A percentile compares a stretch with the other conserved stretches of the same genome.
Evolutionary conservation across 257 asterid genomes (phyloP).

Genomic region (Fraxinus cuspidata): DNA sequence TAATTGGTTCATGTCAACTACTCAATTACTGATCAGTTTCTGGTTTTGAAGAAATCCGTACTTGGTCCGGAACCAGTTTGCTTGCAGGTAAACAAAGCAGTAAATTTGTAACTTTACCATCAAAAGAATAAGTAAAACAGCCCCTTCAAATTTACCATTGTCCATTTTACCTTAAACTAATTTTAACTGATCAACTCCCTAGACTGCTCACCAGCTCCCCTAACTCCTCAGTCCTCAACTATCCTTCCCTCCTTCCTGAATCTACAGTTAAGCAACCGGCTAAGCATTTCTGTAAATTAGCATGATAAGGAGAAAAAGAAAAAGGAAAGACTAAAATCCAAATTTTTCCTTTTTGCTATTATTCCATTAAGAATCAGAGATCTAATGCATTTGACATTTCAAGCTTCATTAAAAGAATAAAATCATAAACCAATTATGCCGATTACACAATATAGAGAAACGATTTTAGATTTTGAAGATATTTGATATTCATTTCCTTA

Average conservation of each 20-base stretch:
- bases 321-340: not conserved
- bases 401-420: not conserved
- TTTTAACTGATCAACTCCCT: not conserved
- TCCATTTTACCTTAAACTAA: not conserved
- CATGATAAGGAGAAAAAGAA: not conserved
- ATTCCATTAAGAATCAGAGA: not conserved
- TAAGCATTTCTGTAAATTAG: not conserved
- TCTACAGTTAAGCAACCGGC: not conserved
- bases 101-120: not conserved
- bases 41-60: not conserved
- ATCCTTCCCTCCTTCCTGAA: not conserved
- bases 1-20: not conserved
- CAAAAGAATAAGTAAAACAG: not conserved
- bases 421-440: not conserved
- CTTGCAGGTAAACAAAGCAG: not conserved
- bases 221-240: not conserved
- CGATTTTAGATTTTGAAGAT: too few relatives aligned
- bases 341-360: not conserved
- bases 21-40: not conserved
- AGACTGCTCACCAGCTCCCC: not conserved
- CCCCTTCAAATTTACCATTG: not conserved
- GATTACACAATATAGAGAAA: too few relatives aligned
- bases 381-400: not conserved
- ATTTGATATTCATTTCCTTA: too few relatives aligned
- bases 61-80: not conserved